Conservation (phyloP, 306 rosid species). For the Cicer judaicum region DNA sequence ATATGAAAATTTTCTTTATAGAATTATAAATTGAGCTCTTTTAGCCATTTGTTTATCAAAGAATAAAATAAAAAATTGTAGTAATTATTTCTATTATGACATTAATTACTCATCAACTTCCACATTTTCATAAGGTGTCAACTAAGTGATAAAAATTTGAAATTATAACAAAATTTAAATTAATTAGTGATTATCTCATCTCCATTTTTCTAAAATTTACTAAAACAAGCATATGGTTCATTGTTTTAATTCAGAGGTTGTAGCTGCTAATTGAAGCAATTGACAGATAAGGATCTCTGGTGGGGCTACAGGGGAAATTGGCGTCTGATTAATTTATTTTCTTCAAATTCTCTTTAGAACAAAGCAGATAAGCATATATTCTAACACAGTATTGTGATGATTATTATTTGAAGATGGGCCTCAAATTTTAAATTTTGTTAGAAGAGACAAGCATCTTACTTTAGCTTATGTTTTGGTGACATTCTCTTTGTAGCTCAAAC, state of each 20-base stretch:
- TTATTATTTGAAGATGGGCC: slow-evolving; percentile 52
- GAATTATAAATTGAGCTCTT: neutral
- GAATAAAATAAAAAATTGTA: too few relatives aligned
- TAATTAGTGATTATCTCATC: too few relatives aligned
- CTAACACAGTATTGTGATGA: slow-evolving; percentile 50
- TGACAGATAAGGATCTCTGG: neutral
- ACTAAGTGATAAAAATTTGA: too few relatives aligned
- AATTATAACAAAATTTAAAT: too few relatives aligned
- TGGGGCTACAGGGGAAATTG: slow-evolving; percentile 20
- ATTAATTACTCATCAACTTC: neutral
- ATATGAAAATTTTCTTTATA: neutral
- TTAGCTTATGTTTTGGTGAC: slow-evolving; percentile 68
- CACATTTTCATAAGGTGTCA: too few relatives aligned
- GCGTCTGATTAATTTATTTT: slow-evolving; percentile 9
- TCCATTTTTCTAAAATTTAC: too few relatives aligned
- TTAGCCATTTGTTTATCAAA: too few relatives aligned
- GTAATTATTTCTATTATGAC: neutral
- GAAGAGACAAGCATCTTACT: slow-evolving; percentile 58
- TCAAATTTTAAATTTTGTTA: slow-evolving; percentile 50
- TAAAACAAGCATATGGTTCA: too few relatives aligned
- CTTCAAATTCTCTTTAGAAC: slow-evolving; percentile 32
- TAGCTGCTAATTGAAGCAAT: too few relatives aligned
- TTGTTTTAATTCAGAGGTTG: too few relatives aligned
- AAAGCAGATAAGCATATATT: slow-evolving; percentile 64
- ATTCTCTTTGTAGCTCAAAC: slow-evolving; percentile 68